Evolutionary conservation across 2,329 filamentous ascomycete species (phyloP).

Genomic region (Geoglossum cookeanum): DNA sequence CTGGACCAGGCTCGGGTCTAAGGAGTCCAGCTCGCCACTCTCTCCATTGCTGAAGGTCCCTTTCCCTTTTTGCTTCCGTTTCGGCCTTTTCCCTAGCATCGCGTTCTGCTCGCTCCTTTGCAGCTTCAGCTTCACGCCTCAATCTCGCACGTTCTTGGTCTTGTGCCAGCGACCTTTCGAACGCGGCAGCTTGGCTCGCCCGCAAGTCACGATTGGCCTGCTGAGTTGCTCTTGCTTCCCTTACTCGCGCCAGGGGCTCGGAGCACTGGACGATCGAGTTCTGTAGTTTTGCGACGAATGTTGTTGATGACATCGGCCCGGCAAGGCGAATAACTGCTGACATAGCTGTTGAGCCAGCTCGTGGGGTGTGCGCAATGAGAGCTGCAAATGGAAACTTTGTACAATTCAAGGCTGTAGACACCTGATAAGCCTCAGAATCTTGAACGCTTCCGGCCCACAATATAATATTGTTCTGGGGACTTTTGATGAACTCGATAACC

Average conservation of each 20-base stretch:
- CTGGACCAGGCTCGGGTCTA: conserved; percentile 43
- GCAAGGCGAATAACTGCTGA: conserved; percentile 64
- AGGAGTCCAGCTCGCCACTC: conserved; percentile 57
- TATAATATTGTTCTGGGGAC: conserved; percentile 59
- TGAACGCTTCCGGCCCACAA: conserved; percentile 87
- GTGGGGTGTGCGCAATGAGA: conserved; percentile 71
- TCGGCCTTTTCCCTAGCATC: conserved; percentile 45
- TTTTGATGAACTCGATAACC: conserved; percentile 53
- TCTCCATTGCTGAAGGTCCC: conserved; percentile 52
- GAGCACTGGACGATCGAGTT: conserved; percentile 55
- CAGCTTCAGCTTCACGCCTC: conserved; percentile 55
- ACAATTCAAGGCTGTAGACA: conserved; percentile 68
- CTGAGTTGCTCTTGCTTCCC: conserved; percentile 61
- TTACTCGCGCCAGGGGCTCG: conserved; percentile 53
- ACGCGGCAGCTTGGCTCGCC: conserved; percentile 81
- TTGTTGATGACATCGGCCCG: conserved; percentile 48
- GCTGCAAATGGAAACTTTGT: conserved; percentile 87
- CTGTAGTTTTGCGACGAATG: conserved; percentile 60
- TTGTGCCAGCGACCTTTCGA: conserved; percentile 74
- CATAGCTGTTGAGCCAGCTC: conserved; percentile 72
- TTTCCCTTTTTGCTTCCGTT: conserved; percentile 35
- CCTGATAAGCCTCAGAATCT: conserved; percentile 87
- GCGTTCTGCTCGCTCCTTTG: conserved; percentile 38
- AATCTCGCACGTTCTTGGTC: conserved; percentile 71
- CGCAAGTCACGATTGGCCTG: conserved; percentile 63